A percentile compares a stretch with the other conserved stretches of the same genome.
phyloP scores from a whole-genome alignment of 371 early-diverging fungal species.

The Lichtheimia corymbifera region DNA sequence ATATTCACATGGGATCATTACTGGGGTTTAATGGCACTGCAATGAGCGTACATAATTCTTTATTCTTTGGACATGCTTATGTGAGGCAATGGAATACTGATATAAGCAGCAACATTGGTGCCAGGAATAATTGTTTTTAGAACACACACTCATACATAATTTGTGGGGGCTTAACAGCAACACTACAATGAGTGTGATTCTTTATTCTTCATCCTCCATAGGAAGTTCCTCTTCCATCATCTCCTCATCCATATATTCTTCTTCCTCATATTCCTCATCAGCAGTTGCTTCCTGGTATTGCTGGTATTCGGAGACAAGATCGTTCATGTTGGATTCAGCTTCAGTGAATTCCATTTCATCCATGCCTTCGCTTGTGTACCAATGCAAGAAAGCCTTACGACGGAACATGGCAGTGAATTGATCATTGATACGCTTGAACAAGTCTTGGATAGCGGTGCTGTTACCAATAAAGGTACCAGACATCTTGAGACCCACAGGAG shows the following conservation, averaged over 20 bases:
- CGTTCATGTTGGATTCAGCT: conserved; percentile 87
- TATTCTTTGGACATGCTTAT: no score
- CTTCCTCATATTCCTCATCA: conserved; percentile 61
- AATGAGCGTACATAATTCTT: no score
- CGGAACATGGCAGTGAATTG: conserved; percentile 93
- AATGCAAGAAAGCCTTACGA: conserved; percentile 94
- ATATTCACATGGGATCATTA: no score
- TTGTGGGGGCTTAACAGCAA: no score
- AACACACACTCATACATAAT: no score
- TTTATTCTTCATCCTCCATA: no score
- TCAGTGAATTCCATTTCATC: conserved; percentile 95
- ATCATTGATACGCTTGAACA: conserved; percentile 95
- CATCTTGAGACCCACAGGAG: conserved; percentile 94
- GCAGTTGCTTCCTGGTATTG: conserved; percentile 92
- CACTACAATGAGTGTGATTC: no score
- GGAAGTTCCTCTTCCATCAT: conserved; percentile 19
- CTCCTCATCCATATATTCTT: conserved; percentile 23
- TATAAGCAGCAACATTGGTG: no score
- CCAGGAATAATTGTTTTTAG: no score
- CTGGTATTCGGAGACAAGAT: conserved; percentile 91
- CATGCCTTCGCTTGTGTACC: conserved; percentile 96
- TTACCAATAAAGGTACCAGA: conserved; percentile 97
- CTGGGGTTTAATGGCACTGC: no score
- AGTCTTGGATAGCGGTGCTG: conserved; percentile 96
- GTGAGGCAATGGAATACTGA: no score